Evolutionary conservation across 352 stramenopile genomes (phyloP).

Genomic region (Pythium phragmiticola): DNA sequence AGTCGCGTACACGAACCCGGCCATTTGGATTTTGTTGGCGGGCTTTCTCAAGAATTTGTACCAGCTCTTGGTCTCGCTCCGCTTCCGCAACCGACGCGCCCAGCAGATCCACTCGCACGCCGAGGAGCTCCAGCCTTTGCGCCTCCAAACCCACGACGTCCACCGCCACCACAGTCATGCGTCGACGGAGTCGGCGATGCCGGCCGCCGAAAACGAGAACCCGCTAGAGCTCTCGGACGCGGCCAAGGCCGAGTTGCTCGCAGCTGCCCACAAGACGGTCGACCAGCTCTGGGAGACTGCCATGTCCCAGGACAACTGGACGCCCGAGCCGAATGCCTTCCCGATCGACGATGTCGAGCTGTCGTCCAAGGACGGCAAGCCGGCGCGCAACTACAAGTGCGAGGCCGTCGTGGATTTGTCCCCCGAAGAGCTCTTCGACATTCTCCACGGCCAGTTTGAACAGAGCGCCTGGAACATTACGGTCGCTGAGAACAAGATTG

Average conservation of each 20-base stretch:
- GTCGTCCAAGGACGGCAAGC: conserved; percentile 73
- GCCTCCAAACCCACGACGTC: not conserved
- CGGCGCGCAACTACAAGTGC: conserved; percentile 73
- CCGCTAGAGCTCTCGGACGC: conserved; percentile 12
- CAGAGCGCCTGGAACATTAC: conserved; percentile 80
- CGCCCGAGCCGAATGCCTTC: conserved; percentile 49
- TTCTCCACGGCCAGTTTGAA: conserved; percentile 76
- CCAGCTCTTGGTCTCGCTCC: conserved; percentile 39
- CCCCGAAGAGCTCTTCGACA: conserved; percentile 76
- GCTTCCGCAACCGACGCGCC: conserved; percentile 30
- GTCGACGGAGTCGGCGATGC: not conserved
- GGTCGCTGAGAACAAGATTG: conserved; percentile 70
- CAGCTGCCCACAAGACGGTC: conserved; percentile 40
- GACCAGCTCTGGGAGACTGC: conserved; percentile 60
- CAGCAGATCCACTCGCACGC: conserved; percentile 14
- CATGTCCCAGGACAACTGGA: conserved; percentile 56
- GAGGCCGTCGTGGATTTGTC: conserved; percentile 64
- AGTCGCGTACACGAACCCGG: conserved; percentile 65
- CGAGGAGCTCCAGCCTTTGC: conserved; percentile 26
- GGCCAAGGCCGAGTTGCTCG: conserved; percentile 44
- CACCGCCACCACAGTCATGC: not conserved
- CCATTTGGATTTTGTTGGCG: conserved; percentile 70
- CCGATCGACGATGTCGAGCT: conserved; percentile 56
- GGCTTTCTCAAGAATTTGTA: conserved; percentile 76
- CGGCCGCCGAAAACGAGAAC: conserved; percentile 4